Percentiles rank a stretch among this genome's conserved stretches.
phyloP scores from a whole-genome alignment of 2,329 filamentous ascomycete genomes.

The Cephalotrichum gorgonifer region DNA sequence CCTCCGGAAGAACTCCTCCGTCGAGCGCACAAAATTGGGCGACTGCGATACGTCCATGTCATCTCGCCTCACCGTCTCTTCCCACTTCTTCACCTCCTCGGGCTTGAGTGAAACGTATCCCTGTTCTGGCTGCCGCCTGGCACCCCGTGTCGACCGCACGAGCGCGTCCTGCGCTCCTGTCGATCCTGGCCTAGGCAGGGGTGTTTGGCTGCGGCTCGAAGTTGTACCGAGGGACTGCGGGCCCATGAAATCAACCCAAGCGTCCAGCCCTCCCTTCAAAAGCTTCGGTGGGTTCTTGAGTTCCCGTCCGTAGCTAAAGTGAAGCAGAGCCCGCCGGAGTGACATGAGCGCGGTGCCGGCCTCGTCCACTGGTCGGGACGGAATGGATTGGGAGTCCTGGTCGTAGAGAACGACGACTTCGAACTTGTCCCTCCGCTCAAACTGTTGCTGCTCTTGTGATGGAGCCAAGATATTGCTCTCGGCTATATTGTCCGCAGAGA shows the following conservation, averaged over 20 bases:
- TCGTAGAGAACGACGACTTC: conserved; percentile 92
- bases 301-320: conserved; percentile 73
- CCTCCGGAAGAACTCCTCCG: conserved; percentile 74
- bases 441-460: conserved; percentile 63
- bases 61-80: conserved; percentile 63
- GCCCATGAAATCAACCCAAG: conserved; percentile 80
- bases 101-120: conserved; percentile 59
- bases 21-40: conserved; percentile 52
- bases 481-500: conserved; percentile 50
- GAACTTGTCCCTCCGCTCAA: conserved; percentile 62
- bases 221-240: conserved; percentile 37
- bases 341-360: conserved; percentile 23
- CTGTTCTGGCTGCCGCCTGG: conserved; percentile 29
- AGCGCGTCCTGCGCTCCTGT: neutral
- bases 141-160: neutral
- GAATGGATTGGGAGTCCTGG: conserved; percentile 48
- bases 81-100: conserved; percentile 74
- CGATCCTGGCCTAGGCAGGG: neutral
- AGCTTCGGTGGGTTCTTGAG: conserved; percentile 66
- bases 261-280: conserved; percentile 70
- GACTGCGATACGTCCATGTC: conserved; percentile 37
- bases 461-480: conserved; percentile 64
- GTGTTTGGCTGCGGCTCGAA: neutral
- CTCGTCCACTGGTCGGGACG: conserved; percentile 6
- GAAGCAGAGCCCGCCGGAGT: conserved; percentile 68